Evolutionary conservation across 148 eudicot genomes (phyloP), one percentile per base, ranked within the genome.

Genomic region (Polygonum maritimum): DNA sequence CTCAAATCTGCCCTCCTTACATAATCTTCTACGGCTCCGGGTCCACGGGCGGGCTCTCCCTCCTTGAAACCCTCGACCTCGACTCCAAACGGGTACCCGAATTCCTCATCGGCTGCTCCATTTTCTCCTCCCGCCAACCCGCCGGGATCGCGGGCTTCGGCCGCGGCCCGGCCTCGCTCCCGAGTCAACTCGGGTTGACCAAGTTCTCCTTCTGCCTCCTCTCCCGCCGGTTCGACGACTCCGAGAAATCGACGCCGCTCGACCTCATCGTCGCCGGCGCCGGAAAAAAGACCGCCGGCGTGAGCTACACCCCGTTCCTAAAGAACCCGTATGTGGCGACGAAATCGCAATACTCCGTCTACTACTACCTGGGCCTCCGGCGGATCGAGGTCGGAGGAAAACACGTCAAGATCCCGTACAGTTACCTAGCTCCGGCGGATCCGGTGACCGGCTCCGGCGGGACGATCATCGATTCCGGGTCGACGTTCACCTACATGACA

Each of bases 81-180:
- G 84, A 87, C 0, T 80, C 71, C 0, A 48, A 62, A 10, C 69
- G 69, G 6, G 79, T 90, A 21, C 45, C 21, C 0, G 79, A 85
- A 49, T 85, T 90, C 40, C 35, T 87, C 5, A 76, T 87, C 15
- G 98, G 98, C 21, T 93, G 96, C 78, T 93, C 98, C 1, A 6
- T 90, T 5, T 12, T 71, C 7, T 88, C 97, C 1, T 35, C 77
- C 15, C 78, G 79, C 3, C 93, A 89, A 54, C 93, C 93, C 1
- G 69, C 76, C 6, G 96, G 96, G 19, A 88, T 93, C 4, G 92
- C 85, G 18, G 96, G 98, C 0, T 90, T 93, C 81, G 98, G 98
- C 22, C 88, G 93, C 13, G 89, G 90, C 3, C 85, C 77, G 22
- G 74, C 78, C 2, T 90, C 98, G 9, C 74, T 93, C 0, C 96